Conservation (phyloP, 352 stramenopile genomes). For the Globisporangium echinulatum region DNA sequence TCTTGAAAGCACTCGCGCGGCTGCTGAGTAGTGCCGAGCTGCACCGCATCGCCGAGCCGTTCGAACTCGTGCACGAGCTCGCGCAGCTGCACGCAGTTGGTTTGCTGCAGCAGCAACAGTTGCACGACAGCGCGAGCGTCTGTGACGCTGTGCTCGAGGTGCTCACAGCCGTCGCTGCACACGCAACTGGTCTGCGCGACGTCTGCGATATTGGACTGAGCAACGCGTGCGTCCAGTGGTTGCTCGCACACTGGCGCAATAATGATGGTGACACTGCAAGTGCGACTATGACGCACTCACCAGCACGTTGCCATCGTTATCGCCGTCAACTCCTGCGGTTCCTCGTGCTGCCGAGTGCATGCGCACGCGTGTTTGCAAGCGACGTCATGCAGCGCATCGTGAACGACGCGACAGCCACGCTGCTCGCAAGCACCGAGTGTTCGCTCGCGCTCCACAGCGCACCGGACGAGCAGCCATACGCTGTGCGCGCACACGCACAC, state of each 20-base stretch:
- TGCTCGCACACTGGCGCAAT: constrained; percentile 3
- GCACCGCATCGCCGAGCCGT: background rate
- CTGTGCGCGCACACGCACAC: constrained; percentile 12
- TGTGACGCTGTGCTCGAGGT: constrained; percentile 1
- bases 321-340: constrained; percentile 4
- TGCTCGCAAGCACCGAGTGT: constrained; percentile 19
- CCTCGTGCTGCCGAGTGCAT: constrained; percentile 3
- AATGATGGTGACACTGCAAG: background rate
- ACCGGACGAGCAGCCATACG: constrained; percentile 23
- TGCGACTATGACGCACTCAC: background rate
- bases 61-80: constrained; percentile 3
- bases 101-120: background rate
- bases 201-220: background rate
- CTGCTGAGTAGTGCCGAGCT: background rate
- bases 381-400: constrained; percentile 14
- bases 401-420: constrained; percentile 3
- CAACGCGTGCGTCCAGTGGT: background rate
- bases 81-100: constrained; percentile 1
- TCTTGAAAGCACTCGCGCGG: constrained; percentile 5
- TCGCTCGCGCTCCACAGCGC: constrained; percentile 32
- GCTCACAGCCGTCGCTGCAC: background rate
- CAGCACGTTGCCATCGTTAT: too few relatives aligned
- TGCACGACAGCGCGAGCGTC: background rate
- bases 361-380: constrained; percentile 10
- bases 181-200: background rate